phyloP scores from a whole-genome alignment of 2,329 filamentous ascomycete species.

The Rachicladosporium sp. region DNA sequence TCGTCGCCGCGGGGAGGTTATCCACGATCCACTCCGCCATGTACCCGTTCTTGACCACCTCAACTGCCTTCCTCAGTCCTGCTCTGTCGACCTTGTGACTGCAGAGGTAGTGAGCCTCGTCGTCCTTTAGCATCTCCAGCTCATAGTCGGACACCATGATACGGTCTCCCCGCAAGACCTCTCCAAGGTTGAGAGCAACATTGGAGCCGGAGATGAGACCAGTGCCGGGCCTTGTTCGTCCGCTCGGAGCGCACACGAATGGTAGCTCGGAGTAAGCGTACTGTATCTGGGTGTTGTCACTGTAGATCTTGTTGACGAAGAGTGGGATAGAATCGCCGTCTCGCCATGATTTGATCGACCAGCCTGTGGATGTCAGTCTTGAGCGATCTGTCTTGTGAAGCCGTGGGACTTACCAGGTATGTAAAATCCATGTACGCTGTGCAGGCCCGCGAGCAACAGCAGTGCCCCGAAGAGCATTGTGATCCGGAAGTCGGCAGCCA shows the following conservation, averaged over 20 bases:
- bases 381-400: too few species aligned
- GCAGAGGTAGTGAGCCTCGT: constrained; percentile 61
- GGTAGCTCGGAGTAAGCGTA: constrained; percentile 84
- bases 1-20: constrained; percentile 78
- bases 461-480: constrained; percentile 32
- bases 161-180: constrained; percentile 75
- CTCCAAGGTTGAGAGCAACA: constrained; percentile 71
- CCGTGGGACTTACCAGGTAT: constrained; percentile 54
- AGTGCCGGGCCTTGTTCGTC: constrained; percentile 50
- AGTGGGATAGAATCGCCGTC: constrained; percentile 67
- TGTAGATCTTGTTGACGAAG: constrained; percentile 84
- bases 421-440: constrained; percentile 59
- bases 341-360: constrained; percentile 69
- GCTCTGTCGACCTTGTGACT: constrained; percentile 51
- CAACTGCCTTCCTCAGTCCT: constrained; percentile 54
- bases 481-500: constrained; percentile 28
- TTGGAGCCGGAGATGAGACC: constrained; percentile 63
- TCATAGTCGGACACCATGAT: constrained; percentile 79
- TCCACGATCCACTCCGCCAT: constrained; percentile 91
- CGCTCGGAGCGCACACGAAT: constrained; percentile 72
- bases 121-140: constrained; percentile 62
- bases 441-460: constrained; percentile 33
- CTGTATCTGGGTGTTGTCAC: constrained; percentile 78
- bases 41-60: constrained; percentile 67
- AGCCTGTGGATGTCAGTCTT: constrained; percentile 40